These are phyloP conservation scores for Capsella rubella DNA, from an alignment of 441 rosid species.

Conservation along the genomic window DNA sequence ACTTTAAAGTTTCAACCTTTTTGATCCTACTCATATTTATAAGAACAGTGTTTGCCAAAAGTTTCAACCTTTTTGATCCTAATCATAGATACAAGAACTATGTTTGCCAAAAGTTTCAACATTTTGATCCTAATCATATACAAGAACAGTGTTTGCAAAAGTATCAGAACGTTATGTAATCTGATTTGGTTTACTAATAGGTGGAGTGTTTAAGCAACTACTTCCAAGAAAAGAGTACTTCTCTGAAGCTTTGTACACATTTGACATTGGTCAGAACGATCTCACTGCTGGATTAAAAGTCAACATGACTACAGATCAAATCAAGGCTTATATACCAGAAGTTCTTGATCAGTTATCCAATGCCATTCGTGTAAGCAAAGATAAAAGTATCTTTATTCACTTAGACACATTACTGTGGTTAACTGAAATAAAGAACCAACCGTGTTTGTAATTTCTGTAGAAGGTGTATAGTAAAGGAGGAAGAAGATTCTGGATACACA, in stretches of 20 bases:
- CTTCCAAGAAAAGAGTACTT: slow-evolving; percentile 65
- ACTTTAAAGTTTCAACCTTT: slow-evolving; percentile 21
- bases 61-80: slow-evolving; percentile 2
- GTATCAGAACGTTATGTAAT: background rate
- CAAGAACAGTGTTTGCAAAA: background rate
- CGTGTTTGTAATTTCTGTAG: slow-evolving; percentile 40
- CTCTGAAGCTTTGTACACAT: slow-evolving; percentile 65
- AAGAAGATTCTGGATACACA: slow-evolving; percentile 78
- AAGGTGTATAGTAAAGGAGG: slow-evolving; percentile 57
- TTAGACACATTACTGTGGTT: background rate
- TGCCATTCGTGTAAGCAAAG: slow-evolving; percentile 57
- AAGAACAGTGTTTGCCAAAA: background rate
- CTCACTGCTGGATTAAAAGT: slow-evolving; percentile 66
- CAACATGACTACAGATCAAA: slow-evolving; percentile 64
- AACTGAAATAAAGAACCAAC: background rate
- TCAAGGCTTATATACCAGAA: slow-evolving; percentile 70
- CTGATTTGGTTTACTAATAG: slow-evolving; percentile 29
- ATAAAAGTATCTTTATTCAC: background rate
- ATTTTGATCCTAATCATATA: background rate
- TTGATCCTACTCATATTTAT: too few species aligned
- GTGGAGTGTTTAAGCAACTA: slow-evolving; percentile 56
- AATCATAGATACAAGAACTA: background rate
- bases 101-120: background rate
- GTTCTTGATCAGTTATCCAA: slow-evolving; percentile 49
- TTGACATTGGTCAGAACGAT: slow-evolving; percentile 88